A percentile compares a stretch with the other conserved stretches of the same genome.
Conservation (phyloP, 2,329 filamentous ascomycete genomes). For the Cyanodermella asteris region DNA sequence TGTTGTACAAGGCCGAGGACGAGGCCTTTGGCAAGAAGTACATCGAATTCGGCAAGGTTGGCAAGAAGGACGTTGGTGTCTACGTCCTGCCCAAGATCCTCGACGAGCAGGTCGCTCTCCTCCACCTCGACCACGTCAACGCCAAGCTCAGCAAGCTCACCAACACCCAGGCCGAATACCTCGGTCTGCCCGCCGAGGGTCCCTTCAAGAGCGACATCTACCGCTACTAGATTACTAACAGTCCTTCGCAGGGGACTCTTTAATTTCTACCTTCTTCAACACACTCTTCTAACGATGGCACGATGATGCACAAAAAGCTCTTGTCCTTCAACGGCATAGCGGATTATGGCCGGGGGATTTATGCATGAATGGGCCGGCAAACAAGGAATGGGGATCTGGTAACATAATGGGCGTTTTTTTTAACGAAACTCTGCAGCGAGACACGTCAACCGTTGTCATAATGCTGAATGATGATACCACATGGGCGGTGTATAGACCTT, state of each 20-base stretch:
- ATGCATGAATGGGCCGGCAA: no score
- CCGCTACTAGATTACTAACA: conserved; percentile 19
- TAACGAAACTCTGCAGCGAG: no score
- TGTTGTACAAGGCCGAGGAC: conserved; percentile 86
- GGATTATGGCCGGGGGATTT: no score
- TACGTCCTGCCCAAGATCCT: conserved; percentile 97
- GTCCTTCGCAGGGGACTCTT: no score
- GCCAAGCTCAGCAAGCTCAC: conserved; percentile 79
- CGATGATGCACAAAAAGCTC: no score
- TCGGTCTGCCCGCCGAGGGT: conserved; percentile 64
- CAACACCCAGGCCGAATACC: conserved; percentile 79
- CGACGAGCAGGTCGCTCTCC: conserved; percentile 91
- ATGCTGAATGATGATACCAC: no score
- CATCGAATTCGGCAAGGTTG: conserved; percentile 80
- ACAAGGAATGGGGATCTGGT: no score
- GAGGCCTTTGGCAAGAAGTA: conserved; percentile 80
- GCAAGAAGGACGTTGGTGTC: conserved; percentile 78
- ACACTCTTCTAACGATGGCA: no score
- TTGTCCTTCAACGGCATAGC: background rate
- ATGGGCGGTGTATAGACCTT: no score
- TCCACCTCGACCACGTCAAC: conserved; percentile 85
- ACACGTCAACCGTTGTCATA: no score
- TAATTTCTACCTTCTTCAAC: conserved; percentile 1
- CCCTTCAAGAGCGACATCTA: conserved; percentile 94
- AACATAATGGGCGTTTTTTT: no score